Evolutionary conservation across 2,329 filamentous ascomycete genomes (phyloP), one percentile per base, ranked within the genome.

Genomic region (Ceratocystis huliohia): DNA sequence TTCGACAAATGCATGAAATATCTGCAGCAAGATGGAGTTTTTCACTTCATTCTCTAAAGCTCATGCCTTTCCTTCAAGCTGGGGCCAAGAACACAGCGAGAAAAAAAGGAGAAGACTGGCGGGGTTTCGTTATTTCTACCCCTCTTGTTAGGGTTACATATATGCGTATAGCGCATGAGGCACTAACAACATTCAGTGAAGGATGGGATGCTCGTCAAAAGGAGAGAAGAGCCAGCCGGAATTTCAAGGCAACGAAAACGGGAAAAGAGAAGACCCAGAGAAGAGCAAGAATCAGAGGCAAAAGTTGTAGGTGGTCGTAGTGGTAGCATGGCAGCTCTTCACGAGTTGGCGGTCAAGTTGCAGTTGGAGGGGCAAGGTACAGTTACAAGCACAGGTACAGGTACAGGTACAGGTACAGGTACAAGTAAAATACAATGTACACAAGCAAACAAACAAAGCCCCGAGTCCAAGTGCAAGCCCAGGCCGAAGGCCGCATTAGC

Each of bases 101-200:
- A 41, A 41, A 41, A 41, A 37, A 13, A 53, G 22, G 48, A 20
- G 48, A 20, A 53, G 48, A 22, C 22, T 22, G n/a, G 48, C 48
- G 13, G 48, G n/a, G n/a, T 10, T 41, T 41, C 13, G 37, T 41
- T 41, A 4, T 15, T 41, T 41, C 13, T 30, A 30, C 53, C 53
- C 25, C 53, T 17, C 53, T 30, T 28, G 53, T 57, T 57, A 57
- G 53, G 53, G 53, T 57, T 57, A 57, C 53, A 57, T 30, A n/a
- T 15, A 57, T 57, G 28, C 22, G 48, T 41, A 53, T 53, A 25
- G 48, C n/a, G 22, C 48, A 20, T 20, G n/a, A 53, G n/a, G 48
- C 48, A 53, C 22, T 17, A 28, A 28, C 8, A 30, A 30, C 28
- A 57, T 41, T 41, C 37, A 15, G 13, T 41, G 10, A 41, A 41